A percentile compares a stretch with the other conserved stretches of the same genome.
phyloP scores from a whole-genome alignment of 306 rosid genomes.

The Sphenostylis stenocarpa region DNA sequence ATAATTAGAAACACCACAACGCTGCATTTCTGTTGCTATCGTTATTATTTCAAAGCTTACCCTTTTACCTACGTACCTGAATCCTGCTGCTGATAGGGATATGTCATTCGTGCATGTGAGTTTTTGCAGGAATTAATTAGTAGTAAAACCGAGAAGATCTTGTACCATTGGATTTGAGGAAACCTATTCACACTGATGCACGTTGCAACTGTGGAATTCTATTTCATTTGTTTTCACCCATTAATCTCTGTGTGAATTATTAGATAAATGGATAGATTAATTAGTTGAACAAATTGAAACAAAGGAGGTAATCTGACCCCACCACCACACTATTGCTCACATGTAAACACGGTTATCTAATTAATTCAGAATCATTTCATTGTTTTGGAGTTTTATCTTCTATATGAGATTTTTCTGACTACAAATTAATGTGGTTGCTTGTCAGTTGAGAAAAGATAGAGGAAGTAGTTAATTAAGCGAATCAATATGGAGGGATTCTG shows the following conservation, averaged over 20 bases:
- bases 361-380: not conserved
- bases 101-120: slow-evolving; percentile 42
- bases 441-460: slow-evolving; percentile 36
- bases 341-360: slow-evolving; percentile 16
- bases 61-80: not conserved
- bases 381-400: not conserved
- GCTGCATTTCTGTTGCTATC: not conserved
- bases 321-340: slow-evolving; percentile 36
- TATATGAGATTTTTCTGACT: not conserved
- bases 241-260: slow-evolving; percentile 3
- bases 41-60: not conserved
- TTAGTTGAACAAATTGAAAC: not conserved
- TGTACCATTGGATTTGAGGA: slow-evolving; percentile 23
- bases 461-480: slow-evolving; percentile 22
- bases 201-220: not conserved
- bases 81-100: slow-evolving; percentile 28
- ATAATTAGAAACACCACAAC: not conserved
- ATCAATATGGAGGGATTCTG: slow-evolving; percentile 24
- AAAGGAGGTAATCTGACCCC: slow-evolving; percentile 33
- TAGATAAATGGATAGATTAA: too few relatives aligned
- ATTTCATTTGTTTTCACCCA: not conserved
- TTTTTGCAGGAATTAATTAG: slow-evolving; percentile 34
- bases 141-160: slow-evolving; percentile 19
- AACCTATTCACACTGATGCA: not conserved
- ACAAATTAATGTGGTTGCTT: slow-evolving; percentile 27